Base-by-base conservation (phyloP, 257 asterid species). In the Solanum verrucosum region DNA sequence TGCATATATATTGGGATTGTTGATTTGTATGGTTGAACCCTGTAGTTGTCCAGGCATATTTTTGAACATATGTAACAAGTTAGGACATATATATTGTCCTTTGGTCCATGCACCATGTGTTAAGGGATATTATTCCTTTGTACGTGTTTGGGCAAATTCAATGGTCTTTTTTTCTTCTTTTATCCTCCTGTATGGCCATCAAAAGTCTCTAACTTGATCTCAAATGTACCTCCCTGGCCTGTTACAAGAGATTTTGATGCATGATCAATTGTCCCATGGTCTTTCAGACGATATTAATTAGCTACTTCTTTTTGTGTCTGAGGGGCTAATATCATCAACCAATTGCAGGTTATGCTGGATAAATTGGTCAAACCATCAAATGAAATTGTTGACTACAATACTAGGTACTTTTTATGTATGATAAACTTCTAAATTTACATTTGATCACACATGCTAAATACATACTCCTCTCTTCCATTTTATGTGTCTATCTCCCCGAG, bases 281-380 rank as follows among this genome's bases (percentile, higher is more conserved):
- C 85, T 44, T 79, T 27, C 40, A 79, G 18, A 79, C 11, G 27
- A 79, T 79, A 11, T 85, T 18, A 34, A 35, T 23, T 18, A 20
- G 67, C 52, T 68, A 67, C 73, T 20, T 78, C 59, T 65, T 52
- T 85, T 59, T 44, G 52, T 56, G 85, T 31, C 77, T n/a, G 87
- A 68, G 87, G 87, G 86, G 84, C 91, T 92, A 90, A 92, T 84
- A 87, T 81, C 81, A 87, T 82, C 27, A 34, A 67, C 23, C 87
- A 65, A 70, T 87, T 91, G 93, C 98, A 96, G 99, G 98, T 97
- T 90, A 88, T 97, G 91, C 87, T 97, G 91, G 99, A 97, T 92
- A 95, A 95, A 92, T 92, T 97, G 91, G 99, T 97, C 78, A 97
- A 96, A 91, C 99, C 99, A 73, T 83, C 93, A 68, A 97, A 97